A percentile compares a stretch with the other conserved stretches of the same genome.
These are phyloP conservation scores for Scedosporium minutisporum DNA, from an alignment of 2,329 filamentous ascomycete species.

Conservation along the genomic window DNA sequence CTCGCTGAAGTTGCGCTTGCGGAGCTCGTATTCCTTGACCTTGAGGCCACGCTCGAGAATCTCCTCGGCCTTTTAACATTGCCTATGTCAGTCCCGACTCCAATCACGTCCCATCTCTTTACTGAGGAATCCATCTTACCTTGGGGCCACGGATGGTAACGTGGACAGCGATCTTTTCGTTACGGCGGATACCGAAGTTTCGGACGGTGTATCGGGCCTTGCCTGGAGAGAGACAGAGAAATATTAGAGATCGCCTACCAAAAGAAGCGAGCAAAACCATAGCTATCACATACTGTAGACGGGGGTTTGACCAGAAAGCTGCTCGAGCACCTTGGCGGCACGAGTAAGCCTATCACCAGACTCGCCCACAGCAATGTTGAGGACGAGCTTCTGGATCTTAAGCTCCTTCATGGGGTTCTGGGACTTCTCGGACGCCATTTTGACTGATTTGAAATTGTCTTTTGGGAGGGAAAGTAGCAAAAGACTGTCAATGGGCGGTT, in stretches of 20 bases:
- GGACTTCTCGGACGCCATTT: conserved; percentile 65
- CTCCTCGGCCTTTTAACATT: conserved; percentile 67
- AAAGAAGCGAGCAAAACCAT: neutral
- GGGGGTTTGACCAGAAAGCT: conserved; percentile 98
- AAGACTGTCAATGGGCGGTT: neutral
- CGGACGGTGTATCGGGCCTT: conserved; percentile 99
- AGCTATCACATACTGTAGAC: conserved; percentile 77
- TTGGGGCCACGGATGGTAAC: conserved; percentile 97
- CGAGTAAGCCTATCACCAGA: conserved; percentile 99
- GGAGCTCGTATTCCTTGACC: conserved; percentile 99
- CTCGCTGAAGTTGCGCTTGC: conserved; percentile 99
- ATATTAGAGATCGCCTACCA: conserved; percentile 9
- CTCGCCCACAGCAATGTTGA: conserved; percentile 99
- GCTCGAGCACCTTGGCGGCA: conserved; percentile 99
- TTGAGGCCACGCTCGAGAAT: conserved; percentile 99
- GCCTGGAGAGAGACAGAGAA: conserved; percentile 41
- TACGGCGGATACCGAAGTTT: conserved; percentile 99
- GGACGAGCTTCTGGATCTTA: conserved; percentile 97
- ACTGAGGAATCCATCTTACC: conserved; percentile 20
- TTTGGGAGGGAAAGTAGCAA: neutral
- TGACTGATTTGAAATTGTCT: conserved; percentile 4
- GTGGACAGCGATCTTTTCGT: conserved; percentile 99
- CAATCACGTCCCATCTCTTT: neutral
- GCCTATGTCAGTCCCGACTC: neutral
- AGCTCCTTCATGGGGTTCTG: conserved; percentile 99